Conservation (phyloP, 352 stramenopile species). For the Globisporangium acanthophoron region DNA sequence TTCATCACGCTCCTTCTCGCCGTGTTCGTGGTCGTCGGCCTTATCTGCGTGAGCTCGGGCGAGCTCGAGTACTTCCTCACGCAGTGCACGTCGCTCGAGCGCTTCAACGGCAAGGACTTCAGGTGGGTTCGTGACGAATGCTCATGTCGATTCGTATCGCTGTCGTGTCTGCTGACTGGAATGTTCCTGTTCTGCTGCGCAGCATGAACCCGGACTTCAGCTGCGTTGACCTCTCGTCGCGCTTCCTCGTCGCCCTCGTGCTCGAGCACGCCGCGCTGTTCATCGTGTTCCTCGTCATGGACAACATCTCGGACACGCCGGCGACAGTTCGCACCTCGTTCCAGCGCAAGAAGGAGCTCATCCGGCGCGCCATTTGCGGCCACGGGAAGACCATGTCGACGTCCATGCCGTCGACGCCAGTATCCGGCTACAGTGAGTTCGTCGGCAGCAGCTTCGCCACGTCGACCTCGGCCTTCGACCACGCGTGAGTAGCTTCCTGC, state of each 20-base stretch:
- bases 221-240: slow-evolving; percentile 67
- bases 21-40: slow-evolving; percentile 77
- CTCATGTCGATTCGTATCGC: neutral
- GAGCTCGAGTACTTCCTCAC: slow-evolving; percentile 82
- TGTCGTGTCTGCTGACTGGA: neutral
- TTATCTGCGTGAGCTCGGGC: slow-evolving; percentile 81
- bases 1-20: slow-evolving; percentile 79
- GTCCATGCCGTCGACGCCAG: slow-evolving; percentile 13
- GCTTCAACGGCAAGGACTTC: slow-evolving; percentile 79
- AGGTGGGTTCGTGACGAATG: slow-evolving; percentile 27
- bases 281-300: slow-evolving; percentile 72
- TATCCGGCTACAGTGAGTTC: slow-evolving; percentile 4
- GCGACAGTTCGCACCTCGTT: slow-evolving; percentile 72
- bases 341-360: slow-evolving; percentile 82
- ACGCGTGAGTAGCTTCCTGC: slow-evolving; percentile 4
- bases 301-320: slow-evolving; percentile 79
- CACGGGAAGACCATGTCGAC: slow-evolving; percentile 35
- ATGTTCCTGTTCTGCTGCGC: neutral
- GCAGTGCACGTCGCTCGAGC: slow-evolving; percentile 61
- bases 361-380: slow-evolving; percentile 75
- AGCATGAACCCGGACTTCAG: slow-evolving; percentile 84
- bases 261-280: slow-evolving; percentile 69
- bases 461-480: slow-evolving; percentile 9
- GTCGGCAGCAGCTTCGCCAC: slow-evolving; percentile 18
- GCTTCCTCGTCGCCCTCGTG: slow-evolving; percentile 74